Evolutionary conservation across 371 early-diverging fungal genomes (phyloP), one percentile per base, ranked within the genome.

Genomic region (Sporodiniella umbellata): DNA sequence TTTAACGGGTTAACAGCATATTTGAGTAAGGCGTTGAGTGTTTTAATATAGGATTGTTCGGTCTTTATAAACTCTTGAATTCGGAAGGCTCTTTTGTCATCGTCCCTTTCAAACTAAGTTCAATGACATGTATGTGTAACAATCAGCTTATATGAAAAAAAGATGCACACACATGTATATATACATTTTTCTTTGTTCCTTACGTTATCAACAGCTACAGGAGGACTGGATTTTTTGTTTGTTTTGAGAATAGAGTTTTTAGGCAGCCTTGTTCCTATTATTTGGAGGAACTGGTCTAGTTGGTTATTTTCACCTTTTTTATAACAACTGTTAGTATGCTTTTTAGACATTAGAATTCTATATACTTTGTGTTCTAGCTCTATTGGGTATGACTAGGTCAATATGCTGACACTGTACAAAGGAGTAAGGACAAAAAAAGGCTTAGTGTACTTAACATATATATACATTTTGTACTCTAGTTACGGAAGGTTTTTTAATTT

Each of bases 21-120:
- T 26, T 61, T 52, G 2, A 73, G 60, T 11, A 66, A 26, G 6
- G 62, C 62, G 8, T 58, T 53, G 15, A 77, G 45, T 6, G 56
- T 66, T 17, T 70, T 60, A 8, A 77, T 70, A 42, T 77, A 77
- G 3, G 62, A 55, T 45, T 57, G 39, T 45, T 77, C 77, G 1
- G 67, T 77, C 4, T 49, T 42, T 8, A 73, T 70, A 39, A 77
- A 71, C 35, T 77, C 72, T 24, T 65, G 52, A 2, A 75, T 70
- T 22, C 56, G 53, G 17, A 55, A 58, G 2, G 56, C 40, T 24
- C 76, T 50, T 46, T 55, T 51, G 26, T 65, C 68, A 14, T 66
- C 60, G 45, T 75, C 59, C 37, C 30, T 26, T 43, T 55, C 52
- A 26, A 51, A 25, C 53, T 57, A 24, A 28, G 18, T 8, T 35